A percentile compares a stretch with the other conserved stretches of the same genome.
Evolutionary conservation across 1,139 yeast genomes (phyloP).

Genomic region (Zhuliangozyma parablackwelliae): DNA sequence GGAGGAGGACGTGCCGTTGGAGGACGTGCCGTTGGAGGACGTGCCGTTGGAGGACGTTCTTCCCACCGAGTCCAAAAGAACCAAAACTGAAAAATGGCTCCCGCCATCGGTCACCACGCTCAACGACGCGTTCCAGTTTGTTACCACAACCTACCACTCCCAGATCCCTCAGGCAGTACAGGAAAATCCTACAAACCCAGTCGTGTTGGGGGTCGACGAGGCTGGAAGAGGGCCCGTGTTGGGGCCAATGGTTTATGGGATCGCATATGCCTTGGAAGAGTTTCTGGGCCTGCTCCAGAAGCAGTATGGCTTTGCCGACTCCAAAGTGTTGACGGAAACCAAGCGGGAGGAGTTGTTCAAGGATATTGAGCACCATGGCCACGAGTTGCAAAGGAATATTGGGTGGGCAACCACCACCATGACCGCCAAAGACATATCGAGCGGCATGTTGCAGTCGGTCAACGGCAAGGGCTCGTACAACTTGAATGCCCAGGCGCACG

Average conservation of each 20-base stretch:
- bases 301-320: conserved; percentile 82
- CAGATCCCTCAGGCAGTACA: conserved; percentile 21
- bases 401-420: conserved; percentile 89
- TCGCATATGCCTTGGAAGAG: conserved; percentile 64
- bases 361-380: conserved; percentile 45
- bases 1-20: too few relatives aligned
- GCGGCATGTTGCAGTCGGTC: conserved; percentile 74
- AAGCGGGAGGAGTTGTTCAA: conserved; percentile 60
- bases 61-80: not conserved
- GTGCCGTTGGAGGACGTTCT: not conserved
- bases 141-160: conserved; percentile 34
- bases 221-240: conserved; percentile 98
- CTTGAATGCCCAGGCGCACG: conserved; percentile 94
- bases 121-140: conserved; percentile 21
- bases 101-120: conserved; percentile 31
- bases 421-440: conserved; percentile 82
- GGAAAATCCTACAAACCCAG: conserved; percentile 16
- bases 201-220: conserved; percentile 87
- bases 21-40: too few relatives aligned
- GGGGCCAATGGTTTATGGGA: conserved; percentile 96
- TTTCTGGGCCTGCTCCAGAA: conserved; percentile 51
- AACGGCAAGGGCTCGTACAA: conserved; percentile 60
- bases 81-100: conserved; percentile 7
- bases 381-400: conserved; percentile 50
- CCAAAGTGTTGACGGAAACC: conserved; percentile 76